Base-by-base conservation (phyloP, 805 yeast species). In the Grigorovia jiainica region DNA sequence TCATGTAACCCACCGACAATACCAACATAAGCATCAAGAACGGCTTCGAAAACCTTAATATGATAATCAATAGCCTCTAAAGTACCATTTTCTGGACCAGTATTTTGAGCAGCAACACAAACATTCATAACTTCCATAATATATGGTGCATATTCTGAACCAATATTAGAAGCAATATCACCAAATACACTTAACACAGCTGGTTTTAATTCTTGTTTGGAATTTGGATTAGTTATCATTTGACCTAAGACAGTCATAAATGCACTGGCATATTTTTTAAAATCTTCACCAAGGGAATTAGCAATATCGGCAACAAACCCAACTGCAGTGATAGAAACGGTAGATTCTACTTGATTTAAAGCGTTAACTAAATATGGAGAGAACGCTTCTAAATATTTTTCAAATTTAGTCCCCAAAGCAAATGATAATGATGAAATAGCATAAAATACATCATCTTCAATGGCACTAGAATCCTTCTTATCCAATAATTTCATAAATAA, bases 11-110 rank as follows among this genome's bases (percentile, higher is more conserved):
- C 97, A 39, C 94, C 87, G 44, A 90, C 87, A 39, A 92, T 80
- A 47, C 98, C 98, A 29, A 89, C 95, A 59, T 87, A 92, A 31
- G 96, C 87, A 62, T 92, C 97, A 52, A 92, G 71, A n/a, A 89
- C 90, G 5, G 97, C 72, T 64, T 87, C 96, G 51, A 81, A 78
- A 37, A 92, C 76, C 38, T 69, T 71, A 46, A 76, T 66, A 27
- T 81, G 73, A 54, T 86, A 86, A 47, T 89, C 96, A 43, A 79
- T 69, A 16, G 87, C 75, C 47, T 92, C 97, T 34, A 76, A 57
- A 8, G 87, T 70, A 34, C 73, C 65, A 51, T 82, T 90, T 47
- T 78, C 83, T 0, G 83, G 78, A 46, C 73, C 75, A 27, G 77
- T 61, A 34, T 65, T 65, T 51, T 80, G 78, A 13, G 89, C 87